Base-by-base conservation (phyloP, 495 filamentous ascomycete genomes). In the Pyronema domesticum region DNA sequence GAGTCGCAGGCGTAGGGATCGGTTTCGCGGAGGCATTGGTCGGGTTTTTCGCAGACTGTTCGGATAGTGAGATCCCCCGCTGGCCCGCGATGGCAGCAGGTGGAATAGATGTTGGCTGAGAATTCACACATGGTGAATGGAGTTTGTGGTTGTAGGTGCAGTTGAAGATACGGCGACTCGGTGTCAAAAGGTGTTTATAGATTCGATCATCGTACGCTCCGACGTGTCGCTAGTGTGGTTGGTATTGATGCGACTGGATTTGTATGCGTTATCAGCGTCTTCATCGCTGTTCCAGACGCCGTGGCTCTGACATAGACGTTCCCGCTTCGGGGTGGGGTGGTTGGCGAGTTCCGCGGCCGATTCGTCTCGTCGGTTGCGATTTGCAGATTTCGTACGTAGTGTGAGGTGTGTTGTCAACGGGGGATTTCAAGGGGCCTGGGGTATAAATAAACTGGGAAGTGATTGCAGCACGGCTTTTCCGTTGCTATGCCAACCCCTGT, bases 1-100 rank as follows among this genome's bases (percentile, higher is more conserved):
- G n/a, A 13, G 9, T 50, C 47, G 47, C 34, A 34, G 8, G 34
- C 30, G 45, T 15, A 47, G 13, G 45, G 45, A 19, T 47, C 45
- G 9, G 45, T 47, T 10, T 14, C 45, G 10, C n/a, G 10, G n/a
- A 14, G 18, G 17, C 45, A 47, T 14, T 23, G 11, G 10, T 23
- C n/a, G 45, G 10, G 14, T n/a, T n/a, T 15, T 10, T 47, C n/a
- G 18, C 45, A 47, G 23, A 19, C 10, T 10, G 13, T 10, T 10
- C 10, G 9, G 11, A 47, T 47, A 34, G 47, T 13, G 18, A 30
- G 23, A 30, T 30, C 23, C 1, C 23, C 23, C 23, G 30, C 47
- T 9, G 10, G 19, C 19, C 50, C 50, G 35, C 50, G 50, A 34
- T 53, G 50, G 14, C 50, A 42, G 50, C 50, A 53, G 9, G n/a